A percentile compares a stretch with the other conserved stretches of the same genome.
Evolutionary conservation across 73 alveolate species (phyloP).

Genomic region (Stentor coeruleus): DNA sequence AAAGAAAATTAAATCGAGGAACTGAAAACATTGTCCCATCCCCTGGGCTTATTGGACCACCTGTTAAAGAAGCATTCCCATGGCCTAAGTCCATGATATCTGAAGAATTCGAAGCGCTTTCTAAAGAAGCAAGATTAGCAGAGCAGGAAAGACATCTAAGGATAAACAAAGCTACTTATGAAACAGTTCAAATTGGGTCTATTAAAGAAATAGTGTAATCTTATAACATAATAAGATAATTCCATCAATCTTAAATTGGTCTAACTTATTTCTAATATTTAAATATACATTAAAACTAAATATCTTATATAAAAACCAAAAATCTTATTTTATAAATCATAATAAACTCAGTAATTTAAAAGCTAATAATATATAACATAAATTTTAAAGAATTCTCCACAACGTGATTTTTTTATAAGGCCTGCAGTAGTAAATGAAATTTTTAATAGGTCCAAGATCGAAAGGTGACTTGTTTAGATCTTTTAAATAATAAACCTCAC

Average conservation of each 20-base stretch:
- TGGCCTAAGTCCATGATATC: neutral
- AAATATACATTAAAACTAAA: too few species aligned
- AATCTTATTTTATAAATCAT: too few species aligned
- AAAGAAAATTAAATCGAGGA: neutral
- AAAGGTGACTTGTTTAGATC: constrained; percentile 44
- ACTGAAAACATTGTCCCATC: neutral
- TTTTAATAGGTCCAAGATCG: constrained; percentile 27
- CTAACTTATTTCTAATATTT: neutral
- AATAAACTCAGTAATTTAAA: too few species aligned
- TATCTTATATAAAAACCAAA: too few species aligned
- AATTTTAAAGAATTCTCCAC: neutral
- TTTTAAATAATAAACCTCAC: constrained; percentile 40
- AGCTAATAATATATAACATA: too few species aligned
- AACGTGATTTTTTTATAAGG: neutral
- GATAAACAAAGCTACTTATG: neutral
- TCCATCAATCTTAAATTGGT: neutral
- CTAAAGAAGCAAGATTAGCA: neutral
- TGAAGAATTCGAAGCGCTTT: neutral
- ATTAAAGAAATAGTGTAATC: neutral
- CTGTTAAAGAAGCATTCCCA: neutral
- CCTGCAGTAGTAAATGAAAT: constrained; percentile 24
- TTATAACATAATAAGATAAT: neutral
- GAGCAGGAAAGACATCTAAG: neutral
- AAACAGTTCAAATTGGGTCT: neutral
- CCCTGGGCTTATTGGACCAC: neutral